Evolutionary conservation across 495 filamentous ascomycete species (phyloP), one percentile per base, ranked within the genome.

Genomic region (Tuber brumale): DNA sequence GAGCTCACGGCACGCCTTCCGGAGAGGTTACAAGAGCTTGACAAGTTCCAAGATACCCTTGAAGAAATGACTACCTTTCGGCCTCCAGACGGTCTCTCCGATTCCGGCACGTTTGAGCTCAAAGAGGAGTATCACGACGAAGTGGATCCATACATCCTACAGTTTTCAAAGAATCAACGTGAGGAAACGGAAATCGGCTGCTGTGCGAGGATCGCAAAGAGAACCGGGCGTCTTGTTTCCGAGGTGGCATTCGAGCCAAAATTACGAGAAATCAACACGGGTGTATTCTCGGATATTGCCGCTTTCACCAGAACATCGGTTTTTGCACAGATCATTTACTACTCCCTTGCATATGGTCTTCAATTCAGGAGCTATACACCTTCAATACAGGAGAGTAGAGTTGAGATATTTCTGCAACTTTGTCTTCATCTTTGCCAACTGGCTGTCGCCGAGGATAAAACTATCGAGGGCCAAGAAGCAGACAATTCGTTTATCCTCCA

Each of bases 201-300:
- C 84, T 92, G 90, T 74, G 91, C 90, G 72, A 91, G 93, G 88
- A 89, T 94, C 85, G 91, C 93, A 14, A 95, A 96, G 85, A 92
- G 92, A 85, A 94, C 91, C 0, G 94, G 95, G 2, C 92, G 93
- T 81, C 87, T 90, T 66, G 85, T 88, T 12, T 88, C 91, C 21
- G 95, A 99, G 66, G 90, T 97, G 77, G 94, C 97, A n/a, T 97
- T 92, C 82, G 95, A 97, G 84, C 94, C 95, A 3, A 94, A 90
- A 76, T 86, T 97, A 39, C 90, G 89, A n/a, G 88, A 89, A 66
- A 94, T 98, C 71, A 84, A 87, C 10, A 89, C 89, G 0, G 94
- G 94, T 18, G 87, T 90, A 1, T 99, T 97, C 82, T 86, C 88
- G 9, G 86, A 90, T 72, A 88, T 98, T 37, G 85, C 91, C 12